These are phyloP conservation scores for Begonia loranthoides DNA, from an alignment of 306 rosid species.

Conservation along the genomic window DNA sequence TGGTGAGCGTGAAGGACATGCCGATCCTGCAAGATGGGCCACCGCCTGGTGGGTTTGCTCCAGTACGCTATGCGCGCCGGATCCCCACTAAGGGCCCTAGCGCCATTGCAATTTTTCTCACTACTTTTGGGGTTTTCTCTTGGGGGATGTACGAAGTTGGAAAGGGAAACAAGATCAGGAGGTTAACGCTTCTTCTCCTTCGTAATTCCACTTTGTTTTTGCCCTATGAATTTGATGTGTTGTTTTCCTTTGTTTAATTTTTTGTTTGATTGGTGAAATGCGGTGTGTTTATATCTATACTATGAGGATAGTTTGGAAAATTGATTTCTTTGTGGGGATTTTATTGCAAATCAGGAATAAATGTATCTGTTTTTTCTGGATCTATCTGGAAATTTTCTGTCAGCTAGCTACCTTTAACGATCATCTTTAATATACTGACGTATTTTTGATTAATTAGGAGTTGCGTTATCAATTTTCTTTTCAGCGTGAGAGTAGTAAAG, in stretches of 20 bases:
- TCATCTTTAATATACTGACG: no score
- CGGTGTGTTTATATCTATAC: no score
- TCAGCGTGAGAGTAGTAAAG: no score
- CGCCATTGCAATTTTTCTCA: constrained; percentile 68
- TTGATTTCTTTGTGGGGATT: no score
- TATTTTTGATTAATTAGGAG: no score
- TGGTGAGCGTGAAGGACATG: constrained; percentile 98
- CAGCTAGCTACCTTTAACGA: no score
- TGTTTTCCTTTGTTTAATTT: neutral
- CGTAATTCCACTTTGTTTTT: neutral
- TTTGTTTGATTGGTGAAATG: neutral
- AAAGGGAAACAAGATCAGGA: constrained; percentile 90
- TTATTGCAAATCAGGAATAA: no score
- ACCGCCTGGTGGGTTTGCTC: constrained; percentile 96
- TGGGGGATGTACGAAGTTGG: constrained; percentile 99
- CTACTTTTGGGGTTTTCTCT: constrained; percentile 70
- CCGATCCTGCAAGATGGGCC: constrained; percentile 98
- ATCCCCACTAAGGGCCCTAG: constrained; percentile 89
- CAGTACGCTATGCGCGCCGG: constrained; percentile 95
- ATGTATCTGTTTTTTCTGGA: no score
- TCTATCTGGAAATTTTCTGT: no score
- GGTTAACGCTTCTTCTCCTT: constrained; percentile 19
- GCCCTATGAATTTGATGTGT: neutral
- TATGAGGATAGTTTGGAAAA: no score
- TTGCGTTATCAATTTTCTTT: no score